A percentile compares a stretch with the other conserved stretches of the same genome.
Conservation (phyloP, 371 early-diverging fungal species). For the Saksenaea vasiformis region DNA sequence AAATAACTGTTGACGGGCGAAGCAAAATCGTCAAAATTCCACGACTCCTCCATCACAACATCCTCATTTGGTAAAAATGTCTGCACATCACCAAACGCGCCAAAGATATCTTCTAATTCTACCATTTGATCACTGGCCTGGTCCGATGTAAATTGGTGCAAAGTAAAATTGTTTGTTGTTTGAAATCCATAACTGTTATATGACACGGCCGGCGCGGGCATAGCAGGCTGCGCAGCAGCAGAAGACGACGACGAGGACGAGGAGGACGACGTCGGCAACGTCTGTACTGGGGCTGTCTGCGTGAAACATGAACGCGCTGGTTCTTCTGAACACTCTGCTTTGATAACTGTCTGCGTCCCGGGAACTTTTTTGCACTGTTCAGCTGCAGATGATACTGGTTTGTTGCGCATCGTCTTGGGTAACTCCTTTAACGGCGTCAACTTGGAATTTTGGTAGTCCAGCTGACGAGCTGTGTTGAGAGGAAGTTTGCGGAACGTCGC, state of each 20-base stretch:
- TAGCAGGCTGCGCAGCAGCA: not conserved
- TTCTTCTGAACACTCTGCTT: conserved; percentile 5
- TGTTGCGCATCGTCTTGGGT: not conserved
- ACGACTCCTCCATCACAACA: not conserved
- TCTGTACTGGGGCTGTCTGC: not conserved
- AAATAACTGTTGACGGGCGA: conserved; percentile 19
- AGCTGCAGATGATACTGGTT: conserved; percentile 4
- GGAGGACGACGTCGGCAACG: not conserved
- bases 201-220: not conserved
- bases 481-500: conserved; percentile 42
- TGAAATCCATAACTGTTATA: not conserved
- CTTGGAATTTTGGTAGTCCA: conserved; percentile 30
- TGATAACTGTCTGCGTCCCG: conserved; percentile 7
- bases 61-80: conserved; percentile 4
- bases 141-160: conserved; percentile 50
- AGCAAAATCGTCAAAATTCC: conserved; percentile 16
- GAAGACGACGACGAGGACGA: not conserved
- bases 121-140: conserved; percentile 48
- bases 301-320: not conserved
- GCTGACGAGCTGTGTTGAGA: conserved; percentile 33
- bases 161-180: conserved; percentile 30
- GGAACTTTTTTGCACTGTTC: not conserved
- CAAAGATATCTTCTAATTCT: conserved; percentile 47
- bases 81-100: conserved; percentile 26
- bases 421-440: conserved; percentile 22